Conservation (phyloP, 352 stramenopile genomes). For the Elongisporangium prolatum region DNA sequence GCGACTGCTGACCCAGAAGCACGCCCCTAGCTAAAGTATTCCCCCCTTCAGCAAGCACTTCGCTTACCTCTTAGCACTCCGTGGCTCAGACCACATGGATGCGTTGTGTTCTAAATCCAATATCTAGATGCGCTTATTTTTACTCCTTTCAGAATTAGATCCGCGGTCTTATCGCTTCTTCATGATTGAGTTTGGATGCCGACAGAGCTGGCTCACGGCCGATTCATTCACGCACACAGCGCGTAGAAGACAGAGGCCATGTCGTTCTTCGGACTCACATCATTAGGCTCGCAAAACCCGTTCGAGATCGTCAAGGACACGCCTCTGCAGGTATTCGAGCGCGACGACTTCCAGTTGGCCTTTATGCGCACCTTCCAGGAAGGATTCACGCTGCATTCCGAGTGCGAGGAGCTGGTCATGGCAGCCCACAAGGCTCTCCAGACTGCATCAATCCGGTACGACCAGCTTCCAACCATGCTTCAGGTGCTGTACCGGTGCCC, state of each 20-base stretch:
- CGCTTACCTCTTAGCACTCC: too few relatives aligned
- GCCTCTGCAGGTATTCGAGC: conserved; percentile 49
- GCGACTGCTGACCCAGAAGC: conserved; percentile 39
- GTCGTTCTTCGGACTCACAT: conserved; percentile 66
- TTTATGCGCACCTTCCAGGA: conserved; percentile 50
- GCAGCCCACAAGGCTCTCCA: conserved; percentile 20
- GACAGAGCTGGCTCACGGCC: too few relatives aligned
- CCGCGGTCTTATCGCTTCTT: too few relatives aligned
- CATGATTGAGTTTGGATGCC: too few relatives aligned
- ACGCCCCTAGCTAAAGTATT: conserved; percentile 18
- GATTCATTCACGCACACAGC: too few relatives aligned
- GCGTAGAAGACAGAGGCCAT: conserved; percentile 12
- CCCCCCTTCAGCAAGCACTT: too few relatives aligned
- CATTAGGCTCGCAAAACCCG: conserved; percentile 46
- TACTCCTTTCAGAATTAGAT: too few relatives aligned
- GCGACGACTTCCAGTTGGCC: conserved; percentile 44
- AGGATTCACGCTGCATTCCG: conserved; percentile 49
- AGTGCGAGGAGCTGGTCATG: conserved; percentile 47
- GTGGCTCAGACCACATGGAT: too few relatives aligned
- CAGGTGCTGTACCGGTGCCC: conserved; percentile 59
- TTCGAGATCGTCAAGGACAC: conserved; percentile 56
- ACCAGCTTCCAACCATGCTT: conserved; percentile 36
- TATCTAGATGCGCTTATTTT: too few relatives aligned
- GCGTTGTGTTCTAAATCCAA: too few relatives aligned
- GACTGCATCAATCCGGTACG: conserved; percentile 26